phyloP scores from a whole-genome alignment of 257 asterid species.

The Primulina eburnea region DNA sequence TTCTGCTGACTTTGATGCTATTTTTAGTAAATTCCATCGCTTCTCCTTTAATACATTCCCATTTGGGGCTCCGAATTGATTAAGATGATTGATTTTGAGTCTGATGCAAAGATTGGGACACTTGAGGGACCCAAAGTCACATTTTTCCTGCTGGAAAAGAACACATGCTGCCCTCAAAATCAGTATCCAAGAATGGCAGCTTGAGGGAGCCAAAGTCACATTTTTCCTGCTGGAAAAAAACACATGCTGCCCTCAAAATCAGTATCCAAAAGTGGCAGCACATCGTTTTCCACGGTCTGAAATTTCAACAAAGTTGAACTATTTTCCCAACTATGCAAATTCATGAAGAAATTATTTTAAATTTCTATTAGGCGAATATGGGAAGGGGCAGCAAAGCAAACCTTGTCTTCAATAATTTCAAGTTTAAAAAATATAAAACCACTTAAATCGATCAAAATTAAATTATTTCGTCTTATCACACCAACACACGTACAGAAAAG shows the following conservation, averaged over 20 bases:
- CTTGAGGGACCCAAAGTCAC: conserved; percentile 73
- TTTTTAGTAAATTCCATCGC: conserved; percentile 22
- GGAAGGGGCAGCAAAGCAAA: conserved; percentile 26
- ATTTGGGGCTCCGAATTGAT: conserved; percentile 40
- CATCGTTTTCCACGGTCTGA: conserved; percentile 48
- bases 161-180: conserved; percentile 29
- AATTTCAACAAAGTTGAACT: conserved; percentile 11
- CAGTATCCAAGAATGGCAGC: conserved; percentile 58
- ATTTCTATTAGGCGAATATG: neutral
- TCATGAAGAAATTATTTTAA: neutral
- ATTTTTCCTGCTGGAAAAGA: conserved; percentile 35
- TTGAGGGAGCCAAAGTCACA: no score
- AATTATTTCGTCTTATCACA: no score
- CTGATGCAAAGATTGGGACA: conserved; percentile 28
- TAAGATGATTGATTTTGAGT: conserved; percentile 10
- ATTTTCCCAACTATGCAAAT: no score
- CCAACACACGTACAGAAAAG: no score
- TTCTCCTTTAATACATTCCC: conserved; percentile 17
- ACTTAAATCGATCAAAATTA: no score
- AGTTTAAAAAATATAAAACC: no score
- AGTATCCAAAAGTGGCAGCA: no score
- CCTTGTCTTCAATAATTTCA: conserved; percentile 33
- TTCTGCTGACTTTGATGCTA: conserved; percentile 39
- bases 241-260: no score
- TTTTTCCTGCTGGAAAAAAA: no score